Evolutionary conservation across 2,329 filamentous ascomycete species (phyloP).

Genomic region (Ascochyta pisi): DNA sequence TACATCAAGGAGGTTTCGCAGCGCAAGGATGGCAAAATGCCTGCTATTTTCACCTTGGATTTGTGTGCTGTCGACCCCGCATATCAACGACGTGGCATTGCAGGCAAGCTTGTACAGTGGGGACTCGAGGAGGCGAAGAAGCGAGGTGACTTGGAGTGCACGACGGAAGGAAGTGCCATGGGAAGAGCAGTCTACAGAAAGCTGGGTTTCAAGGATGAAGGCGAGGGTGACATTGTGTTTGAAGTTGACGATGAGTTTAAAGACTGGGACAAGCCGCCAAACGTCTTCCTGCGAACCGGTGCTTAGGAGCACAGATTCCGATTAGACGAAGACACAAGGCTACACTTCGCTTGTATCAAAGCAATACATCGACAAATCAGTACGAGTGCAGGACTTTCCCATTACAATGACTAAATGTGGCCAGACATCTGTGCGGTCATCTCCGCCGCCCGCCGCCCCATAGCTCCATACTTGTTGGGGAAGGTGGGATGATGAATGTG

Average conservation of each 20-base stretch:
- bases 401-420: constrained; percentile 10
- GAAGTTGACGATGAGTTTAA: constrained; percentile 46
- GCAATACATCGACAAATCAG: neutral
- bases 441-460: constrained; percentile 22
- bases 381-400: neutral
- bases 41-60: constrained; percentile 58
- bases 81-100: constrained; percentile 57
- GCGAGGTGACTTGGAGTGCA: constrained; percentile 44
- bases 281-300: constrained; percentile 47
- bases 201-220: constrained; percentile 44
- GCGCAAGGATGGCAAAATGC: constrained; percentile 34
- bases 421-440: constrained; percentile 20
- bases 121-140: constrained; percentile 45
- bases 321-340: too few relatives aligned
- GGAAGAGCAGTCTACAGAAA: constrained; percentile 42
- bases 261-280: constrained; percentile 39
- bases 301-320: neutral
- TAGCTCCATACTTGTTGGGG: constrained; percentile 32
- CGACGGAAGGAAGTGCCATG: constrained; percentile 47
- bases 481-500: constrained; percentile 41
- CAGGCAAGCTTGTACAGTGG: constrained; percentile 42
- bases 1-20: constrained; percentile 52
- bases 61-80: constrained; percentile 58
- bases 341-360: neutral
- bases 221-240: constrained; percentile 37